These are phyloP conservation scores for Claviceps spartinae DNA, from an alignment of 2,329 filamentous ascomycete genomes.

Conservation along the genomic window DNA sequence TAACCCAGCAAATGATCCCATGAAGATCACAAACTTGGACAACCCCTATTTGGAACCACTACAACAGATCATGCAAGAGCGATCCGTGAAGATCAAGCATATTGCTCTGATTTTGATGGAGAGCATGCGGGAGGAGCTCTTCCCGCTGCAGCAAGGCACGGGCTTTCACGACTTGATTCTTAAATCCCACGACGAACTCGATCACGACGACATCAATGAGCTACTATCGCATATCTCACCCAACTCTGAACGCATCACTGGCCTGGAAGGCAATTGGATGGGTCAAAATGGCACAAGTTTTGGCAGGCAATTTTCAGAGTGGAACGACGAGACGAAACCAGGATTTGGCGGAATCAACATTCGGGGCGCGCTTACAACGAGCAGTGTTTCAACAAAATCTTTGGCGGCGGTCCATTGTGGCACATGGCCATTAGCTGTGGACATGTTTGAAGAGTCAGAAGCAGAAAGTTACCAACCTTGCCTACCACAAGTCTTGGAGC, in stretches of 20 bases:
- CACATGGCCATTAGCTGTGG: slow-evolving; percentile 24
- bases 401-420: slow-evolving; percentile 27
- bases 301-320: not conserved
- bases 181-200: slow-evolving; percentile 19
- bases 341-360: slow-evolving; percentile 26
- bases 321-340: slow-evolving; percentile 8
- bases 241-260: slow-evolving; percentile 13
- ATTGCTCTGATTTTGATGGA: slow-evolving; percentile 28
- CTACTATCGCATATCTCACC: slow-evolving; percentile 12
- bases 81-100: slow-evolving; percentile 26
- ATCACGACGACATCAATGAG: slow-evolving; percentile 10
- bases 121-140: slow-evolving; percentile 31
- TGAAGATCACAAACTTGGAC: slow-evolving; percentile 26
- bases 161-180: slow-evolving; percentile 21
- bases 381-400: slow-evolving; percentile 30
- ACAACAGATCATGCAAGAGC: slow-evolving; percentile 12
- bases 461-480: slow-evolving; percentile 32
- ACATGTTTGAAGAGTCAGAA: slow-evolving; percentile 27
- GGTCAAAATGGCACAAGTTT: slow-evolving; percentile 7
- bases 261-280: slow-evolving; percentile 9
- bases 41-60: slow-evolving; percentile 17
- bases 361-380: slow-evolving; percentile 25
- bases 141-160: slow-evolving; percentile 26
- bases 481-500: slow-evolving; percentile 22
- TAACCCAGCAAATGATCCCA: slow-evolving; percentile 21